Conservation (phyloP, 2,329 filamentous ascomycete genomes). For the Alternaria triticimaculans region DNA sequence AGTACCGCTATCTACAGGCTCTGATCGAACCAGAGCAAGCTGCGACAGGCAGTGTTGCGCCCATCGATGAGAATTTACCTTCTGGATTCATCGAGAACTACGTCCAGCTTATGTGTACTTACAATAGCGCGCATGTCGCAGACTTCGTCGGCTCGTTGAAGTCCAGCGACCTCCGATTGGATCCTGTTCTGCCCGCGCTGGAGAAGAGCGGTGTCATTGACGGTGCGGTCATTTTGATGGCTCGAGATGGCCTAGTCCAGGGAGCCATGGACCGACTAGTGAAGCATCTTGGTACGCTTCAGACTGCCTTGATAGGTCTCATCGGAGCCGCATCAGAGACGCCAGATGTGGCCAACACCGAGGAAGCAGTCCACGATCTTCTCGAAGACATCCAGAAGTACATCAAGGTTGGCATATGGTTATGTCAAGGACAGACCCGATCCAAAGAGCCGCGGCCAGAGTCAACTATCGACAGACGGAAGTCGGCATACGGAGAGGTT, state of each 20-base stretch:
- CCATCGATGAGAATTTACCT: constrained; percentile 35
- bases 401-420: constrained; percentile 90
- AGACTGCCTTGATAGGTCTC: constrained; percentile 77
- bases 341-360: constrained; percentile 63
- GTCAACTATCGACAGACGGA: constrained; percentile 49
- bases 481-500: constrained; percentile 50
- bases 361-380: constrained; percentile 74
- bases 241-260: constrained; percentile 81
- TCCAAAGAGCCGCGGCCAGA: constrained; percentile 50
- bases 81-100: constrained; percentile 80
- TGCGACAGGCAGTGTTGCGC: background rate
- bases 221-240: constrained; percentile 89
- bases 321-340: constrained; percentile 67
- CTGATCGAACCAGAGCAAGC: constrained; percentile 69
- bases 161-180: constrained; percentile 77
- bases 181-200: constrained; percentile 82
- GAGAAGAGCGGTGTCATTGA: constrained; percentile 90
- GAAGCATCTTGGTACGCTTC: constrained; percentile 79
- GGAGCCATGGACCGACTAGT: constrained; percentile 85
- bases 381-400: constrained; percentile 86
- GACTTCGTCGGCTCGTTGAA: constrained; percentile 81
- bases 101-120: constrained; percentile 88
- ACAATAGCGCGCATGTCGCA: constrained; percentile 80
- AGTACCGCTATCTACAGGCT: constrained; percentile 78
- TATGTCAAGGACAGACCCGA: constrained; percentile 86